These are phyloP conservation scores for Penicillium sp. DNA, from an alignment of 2,329 filamentous ascomycete species.

Conservation along the genomic window DNA sequence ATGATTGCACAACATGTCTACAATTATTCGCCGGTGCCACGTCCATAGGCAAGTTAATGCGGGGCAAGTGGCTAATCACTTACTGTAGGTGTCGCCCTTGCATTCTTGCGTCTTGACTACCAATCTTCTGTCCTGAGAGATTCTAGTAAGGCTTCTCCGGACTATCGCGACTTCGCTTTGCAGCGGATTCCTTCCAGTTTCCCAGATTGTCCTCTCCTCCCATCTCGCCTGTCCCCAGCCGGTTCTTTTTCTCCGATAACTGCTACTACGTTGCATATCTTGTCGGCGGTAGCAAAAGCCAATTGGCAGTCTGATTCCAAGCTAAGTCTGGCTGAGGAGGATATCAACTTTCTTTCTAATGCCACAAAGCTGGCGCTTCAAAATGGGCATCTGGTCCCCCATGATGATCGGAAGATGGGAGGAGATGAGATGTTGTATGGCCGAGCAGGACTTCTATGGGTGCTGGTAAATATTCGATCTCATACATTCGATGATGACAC, in stretches of 20 bases:
- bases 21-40: background rate
- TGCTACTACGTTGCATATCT: constrained; percentile 33
- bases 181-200: constrained; percentile 31
- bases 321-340: constrained; percentile 26
- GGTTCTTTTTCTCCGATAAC: constrained; percentile 36
- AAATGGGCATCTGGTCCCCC: constrained; percentile 32
- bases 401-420: constrained; percentile 35
- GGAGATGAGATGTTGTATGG: constrained; percentile 46
- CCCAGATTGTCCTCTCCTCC: constrained; percentile 29
- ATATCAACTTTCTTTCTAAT: constrained; percentile 34
- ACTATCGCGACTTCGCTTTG: constrained; percentile 33
- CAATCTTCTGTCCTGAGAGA: constrained; percentile 34
- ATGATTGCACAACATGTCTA: constrained; percentile 8
- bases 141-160: constrained; percentile 14
- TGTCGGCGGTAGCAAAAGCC: constrained; percentile 22
- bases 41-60: background rate
- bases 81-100: constrained; percentile 38
- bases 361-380: constrained; percentile 34
- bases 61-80: constrained; percentile 5
- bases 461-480: constrained; percentile 38
- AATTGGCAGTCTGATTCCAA: constrained; percentile 9
- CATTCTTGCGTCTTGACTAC: constrained; percentile 43
- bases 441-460: constrained; percentile 43
- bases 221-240: constrained; percentile 39
- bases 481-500: constrained; percentile 28